Base-by-base conservation (phyloP, 768 basidiomycete genomes). In the Leccinum longicurvipes region DNA sequence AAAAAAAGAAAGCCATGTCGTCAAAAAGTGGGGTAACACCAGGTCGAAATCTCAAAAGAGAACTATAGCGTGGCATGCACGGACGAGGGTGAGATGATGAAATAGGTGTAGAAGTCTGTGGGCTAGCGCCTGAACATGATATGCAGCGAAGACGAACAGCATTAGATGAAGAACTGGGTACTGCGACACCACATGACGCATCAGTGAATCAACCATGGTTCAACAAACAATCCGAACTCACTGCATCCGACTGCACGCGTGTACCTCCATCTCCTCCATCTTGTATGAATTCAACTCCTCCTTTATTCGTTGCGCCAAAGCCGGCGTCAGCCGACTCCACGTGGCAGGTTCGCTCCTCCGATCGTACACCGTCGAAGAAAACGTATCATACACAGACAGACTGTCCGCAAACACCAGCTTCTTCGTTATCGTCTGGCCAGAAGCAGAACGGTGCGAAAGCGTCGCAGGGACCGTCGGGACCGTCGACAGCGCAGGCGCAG, bases 261-360 rank as follows among this genome's bases (percentile, higher is more conserved):
- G 96, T 59, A 99, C 94, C 71, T 95, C 93, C 96, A 99, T 98
- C 77, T 98, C 94, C 74, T 96, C 94, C 90, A 98, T 92, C 80
- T 98, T 98, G 76, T 91, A 98, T 54, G 92, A 93, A 74, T 99
- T 99, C 51, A 99, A 78, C 75, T 96, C 93, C 75, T 96, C 93
- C 80, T 99, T 99, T 73, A 99, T 98, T 64, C 88, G 82, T 78
- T 98, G 93, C 39, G 96, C 96, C 65, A 98, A 77, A 55, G 89
- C 86, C 44, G 96, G 97, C 51, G 97, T 99, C 65, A 99, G 75
- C 39, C 91, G 82, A 74, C 95, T 98, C 86, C 94, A 98, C 25
- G 96, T 98, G 47, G 94, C 95, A 21, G 93, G 93, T 73, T 98
- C 96, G 63, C 92, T 93, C 65, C 94, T 79, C 51, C 97, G 80